phyloP scores from a whole-genome alignment of 805 yeast species.

The Candida boleticola region DNA sequence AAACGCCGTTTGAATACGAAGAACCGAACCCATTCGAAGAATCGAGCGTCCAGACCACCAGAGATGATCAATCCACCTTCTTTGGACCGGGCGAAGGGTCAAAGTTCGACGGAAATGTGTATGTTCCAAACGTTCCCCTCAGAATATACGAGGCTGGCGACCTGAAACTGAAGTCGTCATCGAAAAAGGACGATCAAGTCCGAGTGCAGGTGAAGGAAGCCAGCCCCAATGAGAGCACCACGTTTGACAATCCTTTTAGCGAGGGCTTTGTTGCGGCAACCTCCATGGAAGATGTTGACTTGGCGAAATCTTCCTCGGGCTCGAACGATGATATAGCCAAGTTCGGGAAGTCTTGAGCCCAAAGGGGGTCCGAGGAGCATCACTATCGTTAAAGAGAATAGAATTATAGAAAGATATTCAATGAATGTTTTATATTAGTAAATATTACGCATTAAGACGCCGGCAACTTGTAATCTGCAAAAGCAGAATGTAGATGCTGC shows the following conservation, averaged over 20 bases:
- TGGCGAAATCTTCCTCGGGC: background rate
- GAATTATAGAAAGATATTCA: too few species aligned
- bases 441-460: too few species aligned
- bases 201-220: too few species aligned
- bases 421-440: too few species aligned
- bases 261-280: background rate
- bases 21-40: background rate
- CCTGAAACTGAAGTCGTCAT: background rate
- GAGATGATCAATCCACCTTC: background rate
- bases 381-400: too few species aligned
- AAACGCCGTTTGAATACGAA: background rate
- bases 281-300: background rate
- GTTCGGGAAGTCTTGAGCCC: background rate
- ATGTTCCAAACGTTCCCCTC: constrained; percentile 31
- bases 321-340: background rate
- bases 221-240: too few species aligned
- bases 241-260: background rate
- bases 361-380: too few species aligned
- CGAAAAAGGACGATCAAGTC: background rate
- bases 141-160: constrained; percentile 16
- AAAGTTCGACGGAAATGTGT: constrained; percentile 10
- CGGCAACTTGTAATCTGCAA: too few species aligned
- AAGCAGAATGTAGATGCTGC: too few species aligned
- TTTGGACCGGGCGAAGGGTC: background rate
- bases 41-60: background rate